Percentiles rank a stretch among this genome's conserved stretches.
These are phyloP conservation scores for Euphorbia tirucalli DNA, from an alignment of 345 rosid species.

Conservation along the genomic window DNA sequence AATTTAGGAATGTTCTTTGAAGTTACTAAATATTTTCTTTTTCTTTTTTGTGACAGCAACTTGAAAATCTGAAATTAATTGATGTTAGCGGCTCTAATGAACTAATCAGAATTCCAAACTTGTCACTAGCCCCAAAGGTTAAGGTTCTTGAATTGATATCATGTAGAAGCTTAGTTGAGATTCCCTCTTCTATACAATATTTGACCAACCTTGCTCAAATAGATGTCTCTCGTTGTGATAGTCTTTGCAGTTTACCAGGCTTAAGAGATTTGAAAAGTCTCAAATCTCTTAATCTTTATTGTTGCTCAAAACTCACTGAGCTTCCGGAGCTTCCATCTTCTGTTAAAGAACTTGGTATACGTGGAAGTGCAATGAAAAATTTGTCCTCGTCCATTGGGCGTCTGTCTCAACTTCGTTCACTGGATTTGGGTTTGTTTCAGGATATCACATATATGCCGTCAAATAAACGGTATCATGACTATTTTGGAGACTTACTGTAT, in stretches of 20 bases:
- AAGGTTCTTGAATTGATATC: neutral
- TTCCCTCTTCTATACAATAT: no score
- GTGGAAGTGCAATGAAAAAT: neutral
- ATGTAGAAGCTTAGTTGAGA: conserved; percentile 3
- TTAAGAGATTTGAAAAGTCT: neutral
- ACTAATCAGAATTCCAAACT: neutral
- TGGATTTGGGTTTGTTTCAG: neutral
- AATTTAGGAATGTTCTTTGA: neutral
- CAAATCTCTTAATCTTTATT: neutral
- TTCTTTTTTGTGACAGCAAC: conserved; percentile 1
- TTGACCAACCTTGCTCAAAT: neutral
- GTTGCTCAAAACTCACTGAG: neutral
- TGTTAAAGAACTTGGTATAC: neutral
- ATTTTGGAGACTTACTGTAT: conserved; percentile 19
- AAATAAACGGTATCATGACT: neutral
- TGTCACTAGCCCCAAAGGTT: neutral
- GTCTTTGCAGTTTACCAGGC: neutral
- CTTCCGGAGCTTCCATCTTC: neutral
- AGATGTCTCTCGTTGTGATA: neutral
- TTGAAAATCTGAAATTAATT: conserved; percentile 6
- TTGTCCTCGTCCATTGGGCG: neutral
- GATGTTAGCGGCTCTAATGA: neutral
- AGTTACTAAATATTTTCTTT: no score
- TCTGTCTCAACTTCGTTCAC: neutral
- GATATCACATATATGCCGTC: conserved; percentile 10